Conservation (phyloP, 1,284 basidiomycete species). For the Cryptococcus sp. region DNA sequence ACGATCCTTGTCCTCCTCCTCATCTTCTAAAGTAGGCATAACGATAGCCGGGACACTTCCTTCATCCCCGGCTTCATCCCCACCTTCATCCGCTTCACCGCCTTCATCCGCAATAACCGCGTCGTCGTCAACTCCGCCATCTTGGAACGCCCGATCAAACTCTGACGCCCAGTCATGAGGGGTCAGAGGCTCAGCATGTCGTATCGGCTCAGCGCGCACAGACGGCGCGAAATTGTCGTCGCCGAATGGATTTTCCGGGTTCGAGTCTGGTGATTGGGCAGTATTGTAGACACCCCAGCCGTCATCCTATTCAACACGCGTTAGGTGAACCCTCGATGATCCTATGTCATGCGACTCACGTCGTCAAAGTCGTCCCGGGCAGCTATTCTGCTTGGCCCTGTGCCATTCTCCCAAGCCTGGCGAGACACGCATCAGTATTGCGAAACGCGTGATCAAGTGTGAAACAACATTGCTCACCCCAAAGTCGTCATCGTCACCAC, state of each 20-base stretch:
- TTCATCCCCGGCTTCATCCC: neutral
- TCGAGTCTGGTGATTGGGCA: conserved; percentile 21
- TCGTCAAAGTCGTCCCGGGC: conserved; percentile 34
- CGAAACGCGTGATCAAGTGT: neutral
- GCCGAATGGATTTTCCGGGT: conserved; percentile 46
- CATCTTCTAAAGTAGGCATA: conserved; percentile 23
- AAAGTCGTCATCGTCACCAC: conserved; percentile 43
- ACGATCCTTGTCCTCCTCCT: conserved; percentile 26
- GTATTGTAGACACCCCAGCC: conserved; percentile 50
- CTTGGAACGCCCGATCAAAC: conserved; percentile 42
- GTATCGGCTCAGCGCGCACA: conserved; percentile 12
- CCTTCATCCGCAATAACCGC: neutral
- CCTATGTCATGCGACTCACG: conserved; percentile 12
- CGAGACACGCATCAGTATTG: neutral
- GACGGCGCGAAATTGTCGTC: conserved; percentile 40
- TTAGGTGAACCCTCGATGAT: neutral
- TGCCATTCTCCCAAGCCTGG: conserved; percentile 13
- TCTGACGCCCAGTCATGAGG: conserved; percentile 50
- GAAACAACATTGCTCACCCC: conserved; percentile 30
- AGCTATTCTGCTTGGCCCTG: conserved; percentile 25
- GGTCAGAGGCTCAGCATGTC: conserved; percentile 30
- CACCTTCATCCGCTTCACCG: conserved; percentile 17
- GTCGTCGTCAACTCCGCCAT: conserved; percentile 6
- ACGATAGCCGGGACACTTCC: conserved; percentile 20
- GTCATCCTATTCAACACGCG: conserved; percentile 24